Base-by-base conservation (phyloP, 441 rosid species). In the Kokia cookei region DNA sequence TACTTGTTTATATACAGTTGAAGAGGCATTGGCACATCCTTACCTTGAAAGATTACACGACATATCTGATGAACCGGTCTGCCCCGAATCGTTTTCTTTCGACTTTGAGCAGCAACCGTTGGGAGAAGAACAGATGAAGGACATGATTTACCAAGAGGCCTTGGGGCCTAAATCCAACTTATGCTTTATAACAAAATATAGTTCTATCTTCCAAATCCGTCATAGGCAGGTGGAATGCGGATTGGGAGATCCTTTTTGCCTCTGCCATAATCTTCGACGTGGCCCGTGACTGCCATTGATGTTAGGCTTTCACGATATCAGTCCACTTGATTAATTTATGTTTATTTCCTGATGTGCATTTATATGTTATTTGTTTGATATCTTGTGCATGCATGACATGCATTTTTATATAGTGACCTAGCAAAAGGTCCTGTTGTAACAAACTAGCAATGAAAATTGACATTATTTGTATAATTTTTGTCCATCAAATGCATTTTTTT, bases 111-210 rank as follows among this genome's bases (percentile, higher is more conserved):
- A 85, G 72, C 97, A 90, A 55, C 80, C 84, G 15, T 13, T 93
- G 69, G 90, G 85, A 43, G 99, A 92, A 83, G 97, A 92, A 81
- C 95, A 96, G 82, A 93, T 93, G 63, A 96, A 96, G 75, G 99
- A 93, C 57, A 82, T 91, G 90, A 88, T 96, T 61, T 92, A 92
- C 80, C 76, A 70, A 53, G 98, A 93, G 84, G 94, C 98, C 57
- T 57, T 93, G 67, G 69, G n/a, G 86, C 62, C 82, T 89, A 70
- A 93, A 96, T 88, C 98, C 98, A 19, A 83, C 82, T 51, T 83
- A 84, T 80, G 92, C 89, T 59, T 62, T 13, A 13, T 86, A 83
- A 79, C 64, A 29, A 75, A n/a, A 72, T 29, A 71, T 62, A 73
- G n/a, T 37, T 32, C 4, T 59, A 26, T 72, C 45, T n/a, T 72